Evolutionary conservation across 345 rosid species (phyloP).

Genomic region (Crucihimalaya himalaica): DNA sequence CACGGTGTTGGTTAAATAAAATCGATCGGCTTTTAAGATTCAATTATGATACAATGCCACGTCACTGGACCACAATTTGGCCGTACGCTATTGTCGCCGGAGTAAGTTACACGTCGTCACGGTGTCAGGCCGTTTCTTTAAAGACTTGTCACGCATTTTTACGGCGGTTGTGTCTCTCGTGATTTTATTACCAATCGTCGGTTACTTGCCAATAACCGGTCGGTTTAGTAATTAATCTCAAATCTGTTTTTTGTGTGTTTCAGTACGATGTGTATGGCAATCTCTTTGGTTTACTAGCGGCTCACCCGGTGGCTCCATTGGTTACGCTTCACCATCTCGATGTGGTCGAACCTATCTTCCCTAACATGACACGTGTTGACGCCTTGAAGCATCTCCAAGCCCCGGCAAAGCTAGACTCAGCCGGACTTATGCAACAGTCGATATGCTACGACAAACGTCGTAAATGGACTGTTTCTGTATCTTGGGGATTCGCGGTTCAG

Average conservation of each 20-base stretch:
- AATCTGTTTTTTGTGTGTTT: background rate
- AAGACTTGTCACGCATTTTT: conserved; percentile 21
- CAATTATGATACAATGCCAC: conserved; percentile 27
- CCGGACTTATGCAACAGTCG: conserved; percentile 90
- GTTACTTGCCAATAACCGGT: conserved; percentile 30
- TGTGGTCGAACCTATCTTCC: conserved; percentile 91
- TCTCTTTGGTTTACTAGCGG: conserved; percentile 88
- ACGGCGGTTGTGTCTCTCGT: conserved; percentile 23
- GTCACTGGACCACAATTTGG: conserved; percentile 25
- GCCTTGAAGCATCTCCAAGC: conserved; percentile 62
- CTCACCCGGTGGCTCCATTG: conserved; percentile 87
- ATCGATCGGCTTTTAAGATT: background rate
- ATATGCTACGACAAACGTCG: conserved; percentile 77
- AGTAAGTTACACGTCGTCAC: conserved; percentile 35
- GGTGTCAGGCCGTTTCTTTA: conserved; percentile 3
- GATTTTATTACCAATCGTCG: conserved; percentile 29
- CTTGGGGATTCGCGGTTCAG: conserved; percentile 96
- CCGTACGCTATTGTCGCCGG: conserved; percentile 26
- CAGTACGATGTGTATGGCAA: conserved; percentile 98
- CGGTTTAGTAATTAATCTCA: conserved; percentile 26
- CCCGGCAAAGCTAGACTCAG: conserved; percentile 83
- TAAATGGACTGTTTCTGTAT: conserved; percentile 84
- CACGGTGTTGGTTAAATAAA: background rate
- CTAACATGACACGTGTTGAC: conserved; percentile 70
- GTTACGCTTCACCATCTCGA: conserved; percentile 93